These are phyloP conservation scores for Heterobasidion occidentale DNA, from an alignment of 1,284 basidiomycete species.

Conservation along the genomic window DNA sequence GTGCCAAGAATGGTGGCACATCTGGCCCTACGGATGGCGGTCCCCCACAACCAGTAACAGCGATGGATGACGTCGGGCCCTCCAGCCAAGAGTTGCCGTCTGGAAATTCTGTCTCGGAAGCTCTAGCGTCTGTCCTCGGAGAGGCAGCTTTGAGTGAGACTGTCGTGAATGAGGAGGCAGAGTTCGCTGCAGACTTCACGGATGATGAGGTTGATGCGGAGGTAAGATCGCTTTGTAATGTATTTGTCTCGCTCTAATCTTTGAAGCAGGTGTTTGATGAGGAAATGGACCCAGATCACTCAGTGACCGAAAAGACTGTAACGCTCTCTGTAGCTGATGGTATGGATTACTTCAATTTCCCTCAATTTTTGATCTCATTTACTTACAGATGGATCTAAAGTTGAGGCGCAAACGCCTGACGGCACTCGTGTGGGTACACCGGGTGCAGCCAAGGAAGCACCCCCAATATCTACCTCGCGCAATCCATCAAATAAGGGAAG, in stretches of 20 bases:
- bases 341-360: slow-evolving; percentile 21
- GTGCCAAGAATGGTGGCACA: slow-evolving; percentile 46
- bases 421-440: slow-evolving; percentile 93
- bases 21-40: slow-evolving; percentile 12
- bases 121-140: slow-evolving; percentile 18
- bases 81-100: slow-evolving; percentile 11
- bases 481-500: slow-evolving; percentile 52
- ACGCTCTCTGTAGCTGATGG: slow-evolving; percentile 79
- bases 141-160: slow-evolving; percentile 43
- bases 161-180: slow-evolving; percentile 50
- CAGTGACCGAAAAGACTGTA: slow-evolving; percentile 73
- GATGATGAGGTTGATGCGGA: slow-evolving; percentile 71
- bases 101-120: slow-evolving; percentile 18
- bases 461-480: slow-evolving; percentile 22
- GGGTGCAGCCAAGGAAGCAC: slow-evolving; percentile 32
- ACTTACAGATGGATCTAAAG: slow-evolving; percentile 71
- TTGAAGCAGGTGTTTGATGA: slow-evolving; percentile 56
- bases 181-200: slow-evolving; percentile 60
- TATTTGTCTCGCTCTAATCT: slow-evolving; percentile 1
- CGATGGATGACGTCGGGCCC: slow-evolving; percentile 12
- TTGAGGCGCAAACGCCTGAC: slow-evolving; percentile 94
- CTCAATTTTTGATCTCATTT: not conserved
- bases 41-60: not conserved
- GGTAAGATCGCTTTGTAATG: slow-evolving; percentile 39
- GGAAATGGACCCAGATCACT: slow-evolving; percentile 61